Base-by-base conservation (phyloP, 441 rosid genomes). In the Populus hybrid region DNA sequence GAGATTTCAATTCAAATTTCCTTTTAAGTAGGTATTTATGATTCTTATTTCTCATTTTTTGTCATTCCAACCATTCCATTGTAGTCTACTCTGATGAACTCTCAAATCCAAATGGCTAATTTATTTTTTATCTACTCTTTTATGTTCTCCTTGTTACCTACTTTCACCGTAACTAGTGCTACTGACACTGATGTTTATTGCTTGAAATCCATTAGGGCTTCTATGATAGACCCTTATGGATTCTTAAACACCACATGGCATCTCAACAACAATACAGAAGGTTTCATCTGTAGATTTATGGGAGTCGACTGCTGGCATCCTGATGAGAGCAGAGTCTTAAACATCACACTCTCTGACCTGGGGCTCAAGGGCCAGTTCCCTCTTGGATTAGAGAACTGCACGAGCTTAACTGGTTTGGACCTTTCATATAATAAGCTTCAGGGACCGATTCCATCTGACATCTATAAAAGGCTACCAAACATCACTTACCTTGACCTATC, bases 291-390 rank as follows among this genome's bases (percentile, higher is more conserved):
- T 64, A 3, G 1, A 1, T 89, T 89, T 61, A 3, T 0, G 1
- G 90, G 90, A 18, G 78, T 85, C 1, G 77, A 61, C 0, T 82
- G 83, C 36, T 84, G 81, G 84, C 74, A 70, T 65, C 18, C 40
- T 14, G 59, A 68, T 36, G 83, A 74, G 76, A 81, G 79, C 71
- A 28, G 29, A 28, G 29, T 28, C 29, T 2, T 28, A 28, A 28
- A 28, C 3, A 2, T 28, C 29, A 28, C 38, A 7, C 83, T 89
- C 64, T 2, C 64, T 29, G 68, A 74, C 68, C 77, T 76, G 81
- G 79, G 83, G 23, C 86, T 90, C 6, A 71, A 74, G 61, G 89
- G 89, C 12, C 72, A 81, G 74, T 85, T 90, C 72, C 93, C 90
- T 6, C 78, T 0, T 0, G 89, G 86, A 2, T 6, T 89, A 2